Conservation (phyloP, 169 alveolate genomes). For the Plasmodium vivax region DNA sequence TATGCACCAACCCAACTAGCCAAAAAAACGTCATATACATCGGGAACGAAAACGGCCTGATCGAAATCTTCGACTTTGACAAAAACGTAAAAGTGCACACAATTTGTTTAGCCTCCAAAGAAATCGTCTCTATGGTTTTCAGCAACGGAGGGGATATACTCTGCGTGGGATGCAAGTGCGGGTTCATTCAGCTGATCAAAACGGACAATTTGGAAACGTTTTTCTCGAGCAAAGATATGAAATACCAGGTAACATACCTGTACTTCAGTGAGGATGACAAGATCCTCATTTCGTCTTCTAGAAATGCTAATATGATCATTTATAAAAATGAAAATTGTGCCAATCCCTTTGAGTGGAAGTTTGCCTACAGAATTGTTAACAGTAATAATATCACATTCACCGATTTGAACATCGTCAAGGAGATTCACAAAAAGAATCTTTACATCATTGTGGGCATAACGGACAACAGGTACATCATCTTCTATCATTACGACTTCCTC, state of each 20-base stretch:
- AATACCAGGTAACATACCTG: slow-evolving; percentile 38
- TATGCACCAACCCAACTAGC: slow-evolving; percentile 30
- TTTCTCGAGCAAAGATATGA: slow-evolving; percentile 65
- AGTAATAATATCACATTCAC: slow-evolving; percentile 21
- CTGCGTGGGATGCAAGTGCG: slow-evolving; percentile 70
- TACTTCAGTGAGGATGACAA: slow-evolving; percentile 69
- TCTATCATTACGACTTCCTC: slow-evolving; percentile 37
- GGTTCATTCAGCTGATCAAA: slow-evolving; percentile 24
- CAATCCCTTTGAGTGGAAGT: slow-evolving; percentile 30
- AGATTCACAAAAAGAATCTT: background rate
- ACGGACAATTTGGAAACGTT: slow-evolving; percentile 3
- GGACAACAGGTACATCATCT: slow-evolving; percentile 23
- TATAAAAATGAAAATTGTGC: slow-evolving; percentile 31
- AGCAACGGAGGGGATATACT: slow-evolving; percentile 39
- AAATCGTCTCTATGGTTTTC: slow-evolving; percentile 43
- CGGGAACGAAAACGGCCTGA: slow-evolving; percentile 52
- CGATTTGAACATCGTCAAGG: slow-evolving; percentile 32
- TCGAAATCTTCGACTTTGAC: slow-evolving; percentile 66
- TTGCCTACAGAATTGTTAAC: slow-evolving; percentile 53
- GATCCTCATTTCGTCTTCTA: slow-evolving; percentile 26
- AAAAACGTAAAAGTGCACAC: slow-evolving; percentile 26
- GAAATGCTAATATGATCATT: slow-evolving; percentile 52
- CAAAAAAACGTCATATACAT: slow-evolving; percentile 35
- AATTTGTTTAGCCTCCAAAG: slow-evolving; percentile 21
- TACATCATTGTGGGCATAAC: slow-evolving; percentile 60